Base-by-base conservation (phyloP, 2,329 filamentous ascomycete species). In the Phaeosphaeria sp. region DNA sequence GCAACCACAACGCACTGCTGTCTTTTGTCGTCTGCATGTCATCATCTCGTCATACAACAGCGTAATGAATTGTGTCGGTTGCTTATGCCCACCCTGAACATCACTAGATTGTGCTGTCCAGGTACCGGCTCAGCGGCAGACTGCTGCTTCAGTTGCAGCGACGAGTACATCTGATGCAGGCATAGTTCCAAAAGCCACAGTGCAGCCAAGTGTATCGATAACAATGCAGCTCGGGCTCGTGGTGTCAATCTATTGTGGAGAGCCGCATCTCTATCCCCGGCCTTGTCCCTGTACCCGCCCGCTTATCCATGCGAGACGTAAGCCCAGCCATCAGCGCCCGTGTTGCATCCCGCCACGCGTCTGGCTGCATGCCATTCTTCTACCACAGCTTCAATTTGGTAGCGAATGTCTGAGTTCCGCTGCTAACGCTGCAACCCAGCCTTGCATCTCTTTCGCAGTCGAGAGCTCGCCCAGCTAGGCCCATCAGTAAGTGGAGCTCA, bases 401-500 rank as follows among this genome's bases (percentile, higher is more conserved):
- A 42, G 44, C 44, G 51, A 51, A 27, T 33, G 44, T 3, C 21
- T 25, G 6, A n/a, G 15, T 7, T 25, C 15, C 11, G 21, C 17
- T 46, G 44, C 44, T 46, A 55, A 30, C 30, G 22, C 22, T 40
- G 44, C 21, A 40, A 20, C n/a, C 42, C 27, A 51, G 30, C 17
- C 36, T 33, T 53, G 45, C 22, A 22, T 30, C 33, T 50, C 49
- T 44, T 33, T 30, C 20, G 39, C 40, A 43, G 24, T 51, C 36
- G 45, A 39, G 21, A 42, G 25, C 47, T 33, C 49, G 22, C 43
- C 30, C 27, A 24, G 27, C 22, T 40, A 48, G 51, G 50, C 24
- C 21, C 51, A 64, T 61, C 45, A 72, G 68, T 73, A 59, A 61
- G 64, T 59, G 18, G 20, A 13, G 27, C 62, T 66, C 68, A 61